Percentiles rank a stretch among this genome's conserved stretches.
These are phyloP conservation scores for Erucastrum elatum DNA, from an alignment of 345 rosid species.

Conservation along the genomic window DNA sequence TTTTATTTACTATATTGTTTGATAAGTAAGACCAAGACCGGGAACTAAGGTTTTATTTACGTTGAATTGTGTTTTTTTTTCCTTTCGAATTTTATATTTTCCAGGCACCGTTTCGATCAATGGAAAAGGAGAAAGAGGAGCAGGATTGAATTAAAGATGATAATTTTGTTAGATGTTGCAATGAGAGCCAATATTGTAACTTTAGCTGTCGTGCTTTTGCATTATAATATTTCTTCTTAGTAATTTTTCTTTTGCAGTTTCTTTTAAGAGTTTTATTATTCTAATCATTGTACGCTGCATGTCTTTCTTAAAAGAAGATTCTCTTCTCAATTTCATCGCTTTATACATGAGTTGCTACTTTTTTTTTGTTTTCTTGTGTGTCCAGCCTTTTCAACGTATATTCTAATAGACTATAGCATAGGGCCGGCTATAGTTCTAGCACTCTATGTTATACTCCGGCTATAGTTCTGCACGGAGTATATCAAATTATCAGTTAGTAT, in stretches of 20 bases:
- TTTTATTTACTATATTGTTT: neutral
- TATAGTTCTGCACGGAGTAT: no score
- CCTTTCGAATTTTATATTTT: neutral
- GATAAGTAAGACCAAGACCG: neutral
- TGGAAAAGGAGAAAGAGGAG: constrained; percentile 33
- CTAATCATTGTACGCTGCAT: constrained; percentile 58
- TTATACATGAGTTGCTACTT: constrained; percentile 45
- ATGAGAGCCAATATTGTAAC: constrained; percentile 41
- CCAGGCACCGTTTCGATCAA: constrained; percentile 36
- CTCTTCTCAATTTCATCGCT: constrained; percentile 45
- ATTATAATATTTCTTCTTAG: constrained; percentile 26
- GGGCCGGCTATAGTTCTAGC: neutral
- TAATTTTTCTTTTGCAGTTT: constrained; percentile 27
- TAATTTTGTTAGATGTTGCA: constrained; percentile 44
- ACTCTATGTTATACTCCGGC: no score
- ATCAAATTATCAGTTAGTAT: no score
- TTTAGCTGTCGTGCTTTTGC: constrained; percentile 42
- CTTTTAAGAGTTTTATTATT: constrained; percentile 39
- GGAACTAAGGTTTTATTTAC: neutral
- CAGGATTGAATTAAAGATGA: constrained; percentile 28
- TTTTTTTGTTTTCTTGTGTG: constrained; percentile 17
- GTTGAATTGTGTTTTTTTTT: neutral
- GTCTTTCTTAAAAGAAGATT: constrained; percentile 77
- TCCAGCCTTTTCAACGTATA: constrained; percentile 36
- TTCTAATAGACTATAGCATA: constrained; percentile 20